phyloP scores from a whole-genome alignment of 148 eudicot genomes.

The Chenopodium berlandieri region DNA sequence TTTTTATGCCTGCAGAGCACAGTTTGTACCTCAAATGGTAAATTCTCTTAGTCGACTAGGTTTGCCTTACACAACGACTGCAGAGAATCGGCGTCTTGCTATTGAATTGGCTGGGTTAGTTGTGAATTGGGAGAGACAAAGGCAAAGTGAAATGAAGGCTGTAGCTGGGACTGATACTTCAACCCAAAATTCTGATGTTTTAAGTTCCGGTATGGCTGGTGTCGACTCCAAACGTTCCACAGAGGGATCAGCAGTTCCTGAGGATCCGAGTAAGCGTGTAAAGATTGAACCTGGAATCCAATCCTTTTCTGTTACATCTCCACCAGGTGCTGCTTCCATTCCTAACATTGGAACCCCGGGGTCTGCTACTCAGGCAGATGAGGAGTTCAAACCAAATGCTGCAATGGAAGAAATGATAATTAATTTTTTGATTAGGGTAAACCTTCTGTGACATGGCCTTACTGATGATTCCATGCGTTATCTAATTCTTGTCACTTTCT shows the following conservation, averaged over 20 bases:
- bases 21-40: slow-evolving; percentile 99
- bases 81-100: slow-evolving; percentile 97
- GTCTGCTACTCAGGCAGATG: slow-evolving; percentile 87
- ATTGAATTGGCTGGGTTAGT: slow-evolving; percentile 99
- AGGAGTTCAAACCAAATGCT: slow-evolving; percentile 98
- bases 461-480: background rate
- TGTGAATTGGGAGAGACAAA: slow-evolving; percentile 96
- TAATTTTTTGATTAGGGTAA: slow-evolving; percentile 94
- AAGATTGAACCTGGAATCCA: slow-evolving; percentile 97
- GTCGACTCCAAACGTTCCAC: slow-evolving; percentile 54
- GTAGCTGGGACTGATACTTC: slow-evolving; percentile 49
- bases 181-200: slow-evolving; percentile 51
- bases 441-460: background rate
- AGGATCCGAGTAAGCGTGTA: slow-evolving; percentile 77
- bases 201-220: slow-evolving; percentile 45
- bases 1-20: slow-evolving; percentile 95
- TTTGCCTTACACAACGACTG: slow-evolving; percentile 82
- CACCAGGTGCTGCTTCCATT: slow-evolving; percentile 84
- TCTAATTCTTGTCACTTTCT: background rate
- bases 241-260: slow-evolving; percentile 62
- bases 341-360: slow-evolving; percentile 93
- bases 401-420: slow-evolving; percentile 99
- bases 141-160: slow-evolving; percentile 84
- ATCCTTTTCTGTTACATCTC: slow-evolving; percentile 86
- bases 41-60: slow-evolving; percentile 97